Evolutionary conservation across 352 stramenopile genomes (phyloP), one percentile per base, ranked within the genome.

Genomic region (Globisporangium canariense): DNA sequence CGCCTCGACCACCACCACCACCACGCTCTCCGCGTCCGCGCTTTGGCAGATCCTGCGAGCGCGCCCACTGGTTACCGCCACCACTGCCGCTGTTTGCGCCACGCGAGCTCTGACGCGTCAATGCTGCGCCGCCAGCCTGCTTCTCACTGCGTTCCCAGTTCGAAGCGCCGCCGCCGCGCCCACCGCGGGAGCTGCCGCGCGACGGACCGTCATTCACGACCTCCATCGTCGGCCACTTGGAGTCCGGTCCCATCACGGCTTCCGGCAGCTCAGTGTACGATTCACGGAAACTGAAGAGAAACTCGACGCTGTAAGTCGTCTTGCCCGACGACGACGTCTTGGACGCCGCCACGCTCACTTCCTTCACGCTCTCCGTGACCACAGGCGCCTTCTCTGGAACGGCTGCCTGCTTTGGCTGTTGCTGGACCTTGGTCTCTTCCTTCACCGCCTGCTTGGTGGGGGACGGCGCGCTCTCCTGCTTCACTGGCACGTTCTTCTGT

Each of bases 21-120:
- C 75, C 67, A 20, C 74, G 57, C 4, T 67, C 67, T 22, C 51
- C 65, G 25, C 74, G 58, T 22, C 74, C 76, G 59, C 81, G 76
- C 65, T 90, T 91, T 30, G 83, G 81, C 22, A 86, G 68, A 32
- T 91, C 83, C 56, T 92, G 83, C 46, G 81, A 91, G 14, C 84
- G 82, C 47, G 75, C 65, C 85, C 85, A 93, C 58, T 91, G 78
- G 38, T 45, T 60, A 10, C 78, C 73, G 4, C 71, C 69, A 2
- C 73, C 72, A 47, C 60, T 51, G 25, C 67, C 79, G 8, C 67
- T 55, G 25, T 49, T 52, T 7, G 67, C 49, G 14, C 67, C 63
- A 14, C 83, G 83, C 30, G 83, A 88, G 18, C 75, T 78, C 66
- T 86, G 79, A 16, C 83, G 79, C 32, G 70, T 72, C 38, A 77